phyloP scores from a whole-genome alignment of 2,329 filamentous ascomycete species.

The Macrophomina pseudophaseolina region DNA sequence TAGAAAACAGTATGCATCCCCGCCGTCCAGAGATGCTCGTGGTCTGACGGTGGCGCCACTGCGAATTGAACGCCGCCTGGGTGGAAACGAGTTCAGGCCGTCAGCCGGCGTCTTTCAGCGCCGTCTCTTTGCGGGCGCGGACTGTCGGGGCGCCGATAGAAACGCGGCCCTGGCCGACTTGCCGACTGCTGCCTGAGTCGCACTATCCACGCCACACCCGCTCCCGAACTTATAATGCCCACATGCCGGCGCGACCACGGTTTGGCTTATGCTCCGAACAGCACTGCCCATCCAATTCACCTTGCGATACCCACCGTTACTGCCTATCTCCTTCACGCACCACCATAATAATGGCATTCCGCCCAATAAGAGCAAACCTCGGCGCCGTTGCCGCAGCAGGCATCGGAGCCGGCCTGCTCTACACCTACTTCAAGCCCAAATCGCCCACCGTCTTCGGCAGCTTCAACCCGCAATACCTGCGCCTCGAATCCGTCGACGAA shows the following conservation, averaged over 20 bases:
- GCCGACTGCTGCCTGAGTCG: not conserved
- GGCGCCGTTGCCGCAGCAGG: not conserved
- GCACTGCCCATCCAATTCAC: not conserved
- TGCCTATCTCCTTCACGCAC: not conserved
- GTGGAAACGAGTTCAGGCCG: too few relatives aligned
- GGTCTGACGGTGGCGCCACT: too few relatives aligned
- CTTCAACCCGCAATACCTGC: slow-evolving; percentile 19
- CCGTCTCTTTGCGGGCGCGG: not conserved
- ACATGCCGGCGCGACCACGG: not conserved
- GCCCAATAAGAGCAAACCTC: not conserved
- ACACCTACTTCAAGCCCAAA: not conserved
- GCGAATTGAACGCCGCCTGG: too few relatives aligned
- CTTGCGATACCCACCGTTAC: not conserved
- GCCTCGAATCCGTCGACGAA: slow-evolving; percentile 23
- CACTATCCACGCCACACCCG: not conserved
- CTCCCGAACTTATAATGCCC: not conserved
- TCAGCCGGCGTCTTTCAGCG: too few relatives aligned
- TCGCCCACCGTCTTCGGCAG: slow-evolving; percentile 5
- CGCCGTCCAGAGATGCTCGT: too few relatives aligned
- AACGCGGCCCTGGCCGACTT: not conserved
- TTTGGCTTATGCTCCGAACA: too few relatives aligned
- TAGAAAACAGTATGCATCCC: too few relatives aligned
- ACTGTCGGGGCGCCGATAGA: not conserved
- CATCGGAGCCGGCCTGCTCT: slow-evolving; percentile 8
- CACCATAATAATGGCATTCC: not conserved